A percentile compares a stretch with the other conserved stretches of the same genome.
phyloP scores from a whole-genome alignment of 176 grass and related monocot species.

The Triticum turgidum region DNA sequence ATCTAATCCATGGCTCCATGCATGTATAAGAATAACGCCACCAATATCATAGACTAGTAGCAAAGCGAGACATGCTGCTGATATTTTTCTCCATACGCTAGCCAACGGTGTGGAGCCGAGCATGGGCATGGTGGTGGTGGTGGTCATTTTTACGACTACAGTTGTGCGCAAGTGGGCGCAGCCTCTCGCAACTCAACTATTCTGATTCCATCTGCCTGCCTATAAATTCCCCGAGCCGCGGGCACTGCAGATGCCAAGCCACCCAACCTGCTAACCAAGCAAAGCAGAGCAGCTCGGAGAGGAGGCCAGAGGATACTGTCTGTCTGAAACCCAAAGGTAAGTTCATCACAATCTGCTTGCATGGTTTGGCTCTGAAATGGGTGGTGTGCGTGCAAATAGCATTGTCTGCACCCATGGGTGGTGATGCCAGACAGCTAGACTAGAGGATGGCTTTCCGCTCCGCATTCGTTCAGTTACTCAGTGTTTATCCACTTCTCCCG shows the following conservation, averaged over 20 bases:
- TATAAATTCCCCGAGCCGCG: constrained; percentile 38
- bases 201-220: constrained; percentile 46
- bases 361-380: constrained; percentile 3
- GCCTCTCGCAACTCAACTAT: not conserved
- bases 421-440: not conserved
- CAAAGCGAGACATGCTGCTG: not conserved
- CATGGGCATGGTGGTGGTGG: not conserved
- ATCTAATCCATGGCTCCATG: not conserved
- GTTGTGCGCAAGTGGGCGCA: constrained; percentile 18
- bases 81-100: not conserved
- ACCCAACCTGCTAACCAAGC: not conserved
- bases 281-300: not conserved
- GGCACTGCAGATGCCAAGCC: constrained; percentile 39
- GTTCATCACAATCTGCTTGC: constrained; percentile 16
- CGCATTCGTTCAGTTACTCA: not conserved
- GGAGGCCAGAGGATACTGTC: not conserved
- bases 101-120: constrained; percentile 19
- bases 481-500: not conserved
- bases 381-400: not conserved
- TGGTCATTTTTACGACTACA: constrained; percentile 21
- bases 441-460: not conserved
- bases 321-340: constrained; percentile 26
- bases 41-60: no score
- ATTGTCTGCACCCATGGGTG: not conserved
- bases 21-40: no score